Conservation (phyloP, 2,329 filamentous ascomycete species). For the Cadophora sp. region DNA sequence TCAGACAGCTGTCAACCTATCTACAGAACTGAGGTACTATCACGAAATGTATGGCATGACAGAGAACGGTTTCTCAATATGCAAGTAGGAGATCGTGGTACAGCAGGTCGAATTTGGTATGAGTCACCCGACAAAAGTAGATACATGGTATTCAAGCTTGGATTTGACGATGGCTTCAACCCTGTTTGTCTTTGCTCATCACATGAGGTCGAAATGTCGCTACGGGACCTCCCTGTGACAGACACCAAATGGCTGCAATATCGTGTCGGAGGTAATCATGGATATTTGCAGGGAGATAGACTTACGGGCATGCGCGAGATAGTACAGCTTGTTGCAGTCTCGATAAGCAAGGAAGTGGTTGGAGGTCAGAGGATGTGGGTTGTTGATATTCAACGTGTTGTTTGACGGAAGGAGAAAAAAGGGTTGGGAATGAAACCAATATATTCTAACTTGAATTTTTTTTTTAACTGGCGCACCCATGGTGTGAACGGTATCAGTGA, state of each 20-base stretch:
- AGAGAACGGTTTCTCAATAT: slow-evolving; percentile 26
- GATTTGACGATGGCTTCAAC: slow-evolving; percentile 28
- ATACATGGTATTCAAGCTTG: slow-evolving; percentile 23
- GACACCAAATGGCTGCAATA: slow-evolving; percentile 6
- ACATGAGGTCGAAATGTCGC: not conserved
- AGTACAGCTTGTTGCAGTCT: slow-evolving; percentile 4
- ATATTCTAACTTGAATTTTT: no score
- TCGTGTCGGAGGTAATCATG: not conserved
- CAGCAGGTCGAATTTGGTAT: slow-evolving; percentile 24
- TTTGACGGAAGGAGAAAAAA: not conserved
- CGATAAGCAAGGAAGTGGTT: slow-evolving; percentile 19
- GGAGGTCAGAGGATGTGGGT: slow-evolving; percentile 20
- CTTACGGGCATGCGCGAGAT: slow-evolving; percentile 12
- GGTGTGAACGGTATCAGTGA: no score
- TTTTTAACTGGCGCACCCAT: not conserved
- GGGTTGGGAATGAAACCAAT: no score
- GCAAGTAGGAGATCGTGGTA: slow-evolving; percentile 24
- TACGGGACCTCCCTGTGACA: not conserved
- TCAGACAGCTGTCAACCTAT: no score
- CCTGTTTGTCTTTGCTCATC: slow-evolving; percentile 16
- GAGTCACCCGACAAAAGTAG: not conserved
- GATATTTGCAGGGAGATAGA: slow-evolving; percentile 21
- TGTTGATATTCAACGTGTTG: slow-evolving; percentile 21
- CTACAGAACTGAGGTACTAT: no score
- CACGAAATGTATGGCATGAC: slow-evolving; percentile 23